phyloP scores from a whole-genome alignment of 257 asterid genomes.

The Thymus mandschuricus region DNA sequence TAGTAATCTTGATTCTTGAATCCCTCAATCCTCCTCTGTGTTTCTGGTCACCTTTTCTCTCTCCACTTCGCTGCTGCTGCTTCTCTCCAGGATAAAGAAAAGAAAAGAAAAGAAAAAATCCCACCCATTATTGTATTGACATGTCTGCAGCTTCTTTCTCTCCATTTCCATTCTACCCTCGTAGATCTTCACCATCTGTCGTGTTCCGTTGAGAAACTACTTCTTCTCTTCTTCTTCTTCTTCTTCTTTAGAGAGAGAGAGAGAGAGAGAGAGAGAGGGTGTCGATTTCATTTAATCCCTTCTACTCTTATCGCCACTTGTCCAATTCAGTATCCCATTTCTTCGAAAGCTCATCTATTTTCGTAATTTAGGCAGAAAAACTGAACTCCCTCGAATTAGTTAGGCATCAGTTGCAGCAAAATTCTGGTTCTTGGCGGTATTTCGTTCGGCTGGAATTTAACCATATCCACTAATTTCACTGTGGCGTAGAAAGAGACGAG shows the following conservation, averaged over 20 bases:
- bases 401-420: slow-evolving; percentile 25
- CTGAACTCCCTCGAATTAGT: slow-evolving; percentile 23
- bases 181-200: slow-evolving; percentile 25
- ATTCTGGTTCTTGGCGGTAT: slow-evolving; percentile 27
- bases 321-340: slow-evolving; percentile 19
- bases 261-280: neutral
- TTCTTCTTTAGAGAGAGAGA: slow-evolving; percentile 24
- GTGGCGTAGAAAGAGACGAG: slow-evolving; percentile 18
- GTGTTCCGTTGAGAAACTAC: slow-evolving; percentile 25
- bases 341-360: slow-evolving; percentile 9
- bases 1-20: slow-evolving; percentile 6
- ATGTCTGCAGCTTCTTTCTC: slow-evolving; percentile 28
- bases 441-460: neutral
- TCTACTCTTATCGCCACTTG: slow-evolving; percentile 3
- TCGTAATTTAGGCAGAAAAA: slow-evolving; percentile 16
- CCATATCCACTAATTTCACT: slow-evolving; percentile 4
- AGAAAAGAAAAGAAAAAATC: no score
- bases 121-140: slow-evolving; percentile 11
- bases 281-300: neutral
- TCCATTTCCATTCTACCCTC: slow-evolving; percentile 16
- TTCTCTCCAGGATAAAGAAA: no score
- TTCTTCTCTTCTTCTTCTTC: slow-evolving; percentile 23
- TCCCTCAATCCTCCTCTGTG: slow-evolving; percentile 6
- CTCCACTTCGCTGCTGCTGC: neutral
- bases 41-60: slow-evolving; percentile 20